Evolutionary conservation across 305 asterid species (phyloP).

Genomic region (Fraxinus xanthoxyloides): DNA sequence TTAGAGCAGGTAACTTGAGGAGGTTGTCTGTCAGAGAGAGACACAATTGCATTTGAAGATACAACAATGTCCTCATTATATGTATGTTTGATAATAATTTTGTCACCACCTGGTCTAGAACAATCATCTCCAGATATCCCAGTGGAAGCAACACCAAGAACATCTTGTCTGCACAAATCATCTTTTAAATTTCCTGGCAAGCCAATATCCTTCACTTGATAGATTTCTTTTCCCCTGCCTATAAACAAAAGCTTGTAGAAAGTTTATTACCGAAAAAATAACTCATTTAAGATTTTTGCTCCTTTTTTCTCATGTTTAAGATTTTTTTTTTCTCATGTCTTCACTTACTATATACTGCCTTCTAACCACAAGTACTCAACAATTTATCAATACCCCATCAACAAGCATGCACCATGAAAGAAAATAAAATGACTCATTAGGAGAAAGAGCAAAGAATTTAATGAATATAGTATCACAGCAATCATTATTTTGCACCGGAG

Average conservation of each 20-base stretch:
- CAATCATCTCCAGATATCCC: conserved; percentile 31
- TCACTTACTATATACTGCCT: background rate
- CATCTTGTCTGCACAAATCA: conserved; percentile 30
- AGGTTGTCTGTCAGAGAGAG: conserved; percentile 42
- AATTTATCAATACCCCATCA: background rate
- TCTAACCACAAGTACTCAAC: background rate
- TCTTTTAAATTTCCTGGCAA: conserved; percentile 29
- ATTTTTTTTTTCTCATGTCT: background rate
- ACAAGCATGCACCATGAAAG: background rate
- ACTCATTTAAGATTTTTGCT: background rate
- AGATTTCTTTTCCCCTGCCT: conserved; percentile 39
- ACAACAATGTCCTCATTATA: conserved; percentile 52
- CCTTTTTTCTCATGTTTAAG: background rate
- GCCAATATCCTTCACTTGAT: conserved; percentile 17
- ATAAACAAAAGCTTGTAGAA: conserved; percentile 8
- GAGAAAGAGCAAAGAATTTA: background rate
- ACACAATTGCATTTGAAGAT: conserved; percentile 41
- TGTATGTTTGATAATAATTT: conserved; percentile 39
- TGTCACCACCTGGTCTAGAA: conserved; percentile 41
- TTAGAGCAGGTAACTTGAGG: conserved; percentile 39
- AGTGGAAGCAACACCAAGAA: conserved; percentile 36
- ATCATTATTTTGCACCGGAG: background rate
- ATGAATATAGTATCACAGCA: background rate
- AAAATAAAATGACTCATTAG: background rate
- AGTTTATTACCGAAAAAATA: background rate